These are phyloP conservation scores for Solanum sejunctum DNA, from an alignment of 257 asterid genomes.

Conservation along the genomic window DNA sequence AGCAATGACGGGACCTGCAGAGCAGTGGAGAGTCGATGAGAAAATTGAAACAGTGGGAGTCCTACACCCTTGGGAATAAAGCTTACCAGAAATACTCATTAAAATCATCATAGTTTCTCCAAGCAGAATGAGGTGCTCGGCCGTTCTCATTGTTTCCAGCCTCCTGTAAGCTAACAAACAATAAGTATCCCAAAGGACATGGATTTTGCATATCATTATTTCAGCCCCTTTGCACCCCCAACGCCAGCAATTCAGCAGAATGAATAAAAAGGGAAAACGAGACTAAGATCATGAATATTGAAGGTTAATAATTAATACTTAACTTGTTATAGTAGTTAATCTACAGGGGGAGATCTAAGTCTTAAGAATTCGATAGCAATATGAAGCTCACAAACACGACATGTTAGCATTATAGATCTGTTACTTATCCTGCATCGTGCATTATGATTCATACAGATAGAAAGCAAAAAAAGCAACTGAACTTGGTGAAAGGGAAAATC, in stretches of 20 bases:
- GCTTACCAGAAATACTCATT: constrained; percentile 93
- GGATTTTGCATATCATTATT: neutral
- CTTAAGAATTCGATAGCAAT: neutral
- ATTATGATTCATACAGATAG: neutral
- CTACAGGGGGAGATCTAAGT: neutral
- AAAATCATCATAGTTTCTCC: constrained; percentile 98
- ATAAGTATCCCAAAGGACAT: neutral
- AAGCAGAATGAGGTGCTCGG: constrained; percentile 93
- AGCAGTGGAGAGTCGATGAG: neutral
- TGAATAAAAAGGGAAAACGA: neutral
- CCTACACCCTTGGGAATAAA: neutral
- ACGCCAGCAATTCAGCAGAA: neutral
- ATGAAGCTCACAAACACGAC: neutral
- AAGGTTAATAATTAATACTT: neutral
- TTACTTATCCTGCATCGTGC: neutral
- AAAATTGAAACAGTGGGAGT: neutral
- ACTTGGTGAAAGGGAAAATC: neutral
- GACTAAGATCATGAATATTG: neutral
- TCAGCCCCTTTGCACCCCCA: neutral
- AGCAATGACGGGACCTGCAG: constrained; percentile 78
- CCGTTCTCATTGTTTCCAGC: constrained; percentile 87
- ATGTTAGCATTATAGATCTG: neutral
- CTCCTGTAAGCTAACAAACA: constrained; percentile 45
- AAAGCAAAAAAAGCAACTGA: neutral
- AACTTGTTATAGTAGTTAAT: neutral